Base-by-base conservation (phyloP, 208 protist species). In the Trypanosoma rangeli region DNA sequence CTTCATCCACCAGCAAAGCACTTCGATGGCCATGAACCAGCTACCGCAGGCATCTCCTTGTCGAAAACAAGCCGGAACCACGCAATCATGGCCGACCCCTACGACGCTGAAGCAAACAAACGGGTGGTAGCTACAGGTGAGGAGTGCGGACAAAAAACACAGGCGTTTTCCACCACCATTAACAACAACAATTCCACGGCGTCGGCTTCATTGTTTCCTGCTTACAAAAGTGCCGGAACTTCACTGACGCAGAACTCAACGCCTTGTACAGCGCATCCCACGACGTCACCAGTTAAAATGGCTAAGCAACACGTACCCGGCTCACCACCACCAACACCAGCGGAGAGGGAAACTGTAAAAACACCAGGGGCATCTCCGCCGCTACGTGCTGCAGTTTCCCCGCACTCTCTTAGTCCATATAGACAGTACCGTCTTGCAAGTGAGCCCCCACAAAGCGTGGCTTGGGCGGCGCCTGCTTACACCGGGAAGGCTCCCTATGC, bases 321-420 rank as follows among this genome's bases (percentile, higher is more conserved):
- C 20, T 5, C 46, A 15, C 20, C 46, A 50, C 16, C 29, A 28
- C 22, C 18, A 0, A 50, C 37, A 12, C 20, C 35, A 50, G 37
- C 57, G n/a, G 12, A 4, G 29, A 5, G 35, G 29, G 37, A 4
- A 63, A 49, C 12, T 13, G 22, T 37, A 63, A 53, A 20, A 35
- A 52, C 44, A 54, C 46, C 55, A 18, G 62, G 71, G 28, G 61
- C 67, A 7, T 85, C 83, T 2, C 84, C 84, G 5, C 75, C 80
- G 16, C 60, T 90, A 57, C 75, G 81, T 0, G 82, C 84, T 1
- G 84, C 75, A 3, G 84, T 90, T 29, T 87, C 84, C 16, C 79
- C 81, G 5, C 81, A 79, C 42, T 80, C 75, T 68, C n/a, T 71
- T 28, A 16, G 46, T 16, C 58, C 74, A 9, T 76, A 79, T 58